These are phyloP conservation scores for Lasiodiplodia hormozganensis DNA, from an alignment of 2,329 filamentous ascomycete genomes.

Conservation along the genomic window DNA sequence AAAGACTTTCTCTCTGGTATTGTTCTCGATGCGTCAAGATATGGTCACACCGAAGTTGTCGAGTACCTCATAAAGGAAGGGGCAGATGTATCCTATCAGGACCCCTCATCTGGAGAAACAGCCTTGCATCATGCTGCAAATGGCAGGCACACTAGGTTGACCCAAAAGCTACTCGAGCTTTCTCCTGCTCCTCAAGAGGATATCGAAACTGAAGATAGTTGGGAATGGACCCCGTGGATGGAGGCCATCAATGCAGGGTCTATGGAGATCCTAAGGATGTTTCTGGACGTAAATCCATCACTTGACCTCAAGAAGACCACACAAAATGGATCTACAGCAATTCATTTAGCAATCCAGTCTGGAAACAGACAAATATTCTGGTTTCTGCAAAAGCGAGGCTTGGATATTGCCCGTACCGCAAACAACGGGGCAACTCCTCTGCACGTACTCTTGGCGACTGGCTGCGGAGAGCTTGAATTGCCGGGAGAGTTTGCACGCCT, in stretches of 20 bases:
- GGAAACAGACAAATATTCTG: neutral
- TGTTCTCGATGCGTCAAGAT: neutral
- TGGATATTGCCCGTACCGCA: neutral
- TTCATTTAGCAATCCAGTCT: neutral
- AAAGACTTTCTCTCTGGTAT: neutral
- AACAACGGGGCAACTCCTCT: neutral
- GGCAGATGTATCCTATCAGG: neutral
- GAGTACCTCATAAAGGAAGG: neutral
- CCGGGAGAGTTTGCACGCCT: neutral
- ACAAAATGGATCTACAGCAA: neutral
- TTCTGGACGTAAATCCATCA: neutral
- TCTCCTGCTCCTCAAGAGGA: neutral
- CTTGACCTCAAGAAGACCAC: neutral
- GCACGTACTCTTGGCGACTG: neutral
- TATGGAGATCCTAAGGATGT: neutral
- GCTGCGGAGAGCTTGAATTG: neutral
- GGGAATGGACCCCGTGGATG: neutral
- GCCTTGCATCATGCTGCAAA: neutral
- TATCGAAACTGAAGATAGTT: neutral
- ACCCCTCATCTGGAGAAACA: neutral
- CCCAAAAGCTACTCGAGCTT: neutral
- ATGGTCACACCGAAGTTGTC: neutral
- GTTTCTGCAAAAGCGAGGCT: neutral
- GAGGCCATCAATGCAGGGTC: neutral
- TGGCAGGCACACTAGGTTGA: neutral